Percentiles rank a stretch among this genome's conserved stretches.
Conservation (phyloP, 2,329 filamentous ascomycete species). For the Bipolaris bicolor region DNA sequence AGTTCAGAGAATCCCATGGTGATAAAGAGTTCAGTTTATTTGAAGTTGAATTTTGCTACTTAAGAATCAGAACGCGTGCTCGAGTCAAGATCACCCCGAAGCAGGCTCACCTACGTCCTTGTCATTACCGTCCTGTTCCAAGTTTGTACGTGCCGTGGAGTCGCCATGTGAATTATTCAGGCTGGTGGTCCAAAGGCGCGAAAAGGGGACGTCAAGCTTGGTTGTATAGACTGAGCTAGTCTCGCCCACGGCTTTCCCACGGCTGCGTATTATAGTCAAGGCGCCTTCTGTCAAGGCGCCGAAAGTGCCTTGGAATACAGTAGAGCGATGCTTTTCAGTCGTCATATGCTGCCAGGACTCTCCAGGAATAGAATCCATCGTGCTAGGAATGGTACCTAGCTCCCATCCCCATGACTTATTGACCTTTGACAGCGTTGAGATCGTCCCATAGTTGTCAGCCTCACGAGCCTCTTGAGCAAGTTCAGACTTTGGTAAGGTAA, state of each 20-base stretch:
- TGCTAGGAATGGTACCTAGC: constrained; percentile 55
- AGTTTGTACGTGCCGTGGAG: background rate
- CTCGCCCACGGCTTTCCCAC: background rate
- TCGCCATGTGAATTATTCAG: background rate
- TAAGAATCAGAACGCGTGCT: constrained; percentile 14
- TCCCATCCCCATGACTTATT: constrained; percentile 30
- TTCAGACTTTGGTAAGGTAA: constrained; percentile 27
- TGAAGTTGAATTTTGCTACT: constrained; percentile 6
- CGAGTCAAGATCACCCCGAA: constrained; percentile 4
- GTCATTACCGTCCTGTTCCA: background rate
- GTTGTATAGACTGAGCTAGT: constrained; percentile 35
- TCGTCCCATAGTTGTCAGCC: background rate
- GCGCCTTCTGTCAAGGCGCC: constrained; percentile 68
- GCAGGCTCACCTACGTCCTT: constrained; percentile 21
- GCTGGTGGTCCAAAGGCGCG: constrained; percentile 41
- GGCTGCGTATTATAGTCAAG: constrained; percentile 31
- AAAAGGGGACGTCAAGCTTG: constrained; percentile 59
- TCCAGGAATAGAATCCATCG: constrained; percentile 47
- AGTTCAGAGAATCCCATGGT: background rate
- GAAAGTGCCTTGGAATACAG: constrained; percentile 56
- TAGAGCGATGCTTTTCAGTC: constrained; percentile 18
- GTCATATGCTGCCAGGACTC: constrained; percentile 27
- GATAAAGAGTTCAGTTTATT: constrained; percentile 2
- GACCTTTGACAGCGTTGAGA: background rate
- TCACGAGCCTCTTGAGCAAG: constrained; percentile 1